phyloP scores from a whole-genome alignment of 2,329 filamentous ascomycete species.

The Nemania bipapillata region DNA sequence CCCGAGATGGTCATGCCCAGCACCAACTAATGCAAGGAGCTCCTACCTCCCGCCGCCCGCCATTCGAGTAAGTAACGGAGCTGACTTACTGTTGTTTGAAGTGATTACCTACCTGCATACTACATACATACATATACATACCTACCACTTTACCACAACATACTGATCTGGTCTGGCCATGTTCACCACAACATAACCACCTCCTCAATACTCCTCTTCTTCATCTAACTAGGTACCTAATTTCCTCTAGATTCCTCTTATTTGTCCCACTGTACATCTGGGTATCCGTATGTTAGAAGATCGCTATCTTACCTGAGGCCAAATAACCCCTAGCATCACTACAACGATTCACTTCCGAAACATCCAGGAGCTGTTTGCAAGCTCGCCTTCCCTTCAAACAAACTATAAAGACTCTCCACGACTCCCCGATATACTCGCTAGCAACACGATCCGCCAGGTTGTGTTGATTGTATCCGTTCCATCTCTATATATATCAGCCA shows the following conservation, averaged over 20 bases:
- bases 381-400: not conserved
- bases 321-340: not conserved
- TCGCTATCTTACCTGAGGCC: not conserved
- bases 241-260: not conserved
- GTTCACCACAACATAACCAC: no score
- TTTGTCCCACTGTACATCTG: slow-evolving; percentile 1
- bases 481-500: not conserved
- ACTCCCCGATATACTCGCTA: slow-evolving; percentile 4
- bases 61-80: not conserved
- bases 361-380: not conserved
- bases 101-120: no score
- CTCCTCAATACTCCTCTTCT: not conserved
- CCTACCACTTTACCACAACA: not conserved
- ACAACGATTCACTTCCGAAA: slow-evolving; percentile 2
- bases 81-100: not conserved
- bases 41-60: not conserved
- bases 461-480: not conserved
- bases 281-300: not conserved
- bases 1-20: not conserved
- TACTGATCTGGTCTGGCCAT: not conserved
- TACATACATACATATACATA: not conserved
- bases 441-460: not conserved
- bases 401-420: not conserved
- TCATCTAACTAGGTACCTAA: slow-evolving; percentile 5
- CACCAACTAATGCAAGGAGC: not conserved